phyloP scores from a whole-genome alignment of 306 rosid genomes.

The Pyrus communis region DNA sequence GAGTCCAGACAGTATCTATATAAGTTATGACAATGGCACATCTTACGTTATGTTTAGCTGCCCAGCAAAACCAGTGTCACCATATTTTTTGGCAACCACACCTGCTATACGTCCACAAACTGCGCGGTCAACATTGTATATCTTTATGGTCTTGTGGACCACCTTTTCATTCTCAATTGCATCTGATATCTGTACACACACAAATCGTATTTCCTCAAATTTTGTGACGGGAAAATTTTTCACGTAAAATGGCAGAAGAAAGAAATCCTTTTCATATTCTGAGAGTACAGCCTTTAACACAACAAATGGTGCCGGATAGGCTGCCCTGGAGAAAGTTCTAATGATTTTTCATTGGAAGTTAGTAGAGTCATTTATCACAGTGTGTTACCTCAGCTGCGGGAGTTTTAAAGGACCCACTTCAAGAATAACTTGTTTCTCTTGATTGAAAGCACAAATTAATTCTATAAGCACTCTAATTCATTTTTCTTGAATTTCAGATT shows the following conservation, averaged over 20 bases:
- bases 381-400: not conserved
- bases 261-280: not conserved
- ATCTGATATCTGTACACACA: conserved; percentile 60
- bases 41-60: conserved; percentile 86
- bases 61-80: conserved; percentile 97
- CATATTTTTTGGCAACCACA: conserved; percentile 84
- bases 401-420: not conserved
- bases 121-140: conserved; percentile 86
- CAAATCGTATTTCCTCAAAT: conserved; percentile 1
- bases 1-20: not conserved
- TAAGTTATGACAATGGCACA: conserved; percentile 8
- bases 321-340: no score
- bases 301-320: not conserved
- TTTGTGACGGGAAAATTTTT: not conserved
- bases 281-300: not conserved
- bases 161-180: conserved; percentile 82
- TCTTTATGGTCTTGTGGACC: conserved; percentile 54
- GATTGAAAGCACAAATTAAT: not conserved
- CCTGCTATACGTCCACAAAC: conserved; percentile 94
- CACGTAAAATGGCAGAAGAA: not conserved
- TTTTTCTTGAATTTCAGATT: not conserved
- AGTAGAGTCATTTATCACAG: no score
- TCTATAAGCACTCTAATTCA: not conserved
- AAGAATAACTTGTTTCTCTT: not conserved
- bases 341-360: no score